Evolutionary conservation across 23 red algal genomes (phyloP).

Genomic region (Gracilaria vermiculophylla): DNA sequence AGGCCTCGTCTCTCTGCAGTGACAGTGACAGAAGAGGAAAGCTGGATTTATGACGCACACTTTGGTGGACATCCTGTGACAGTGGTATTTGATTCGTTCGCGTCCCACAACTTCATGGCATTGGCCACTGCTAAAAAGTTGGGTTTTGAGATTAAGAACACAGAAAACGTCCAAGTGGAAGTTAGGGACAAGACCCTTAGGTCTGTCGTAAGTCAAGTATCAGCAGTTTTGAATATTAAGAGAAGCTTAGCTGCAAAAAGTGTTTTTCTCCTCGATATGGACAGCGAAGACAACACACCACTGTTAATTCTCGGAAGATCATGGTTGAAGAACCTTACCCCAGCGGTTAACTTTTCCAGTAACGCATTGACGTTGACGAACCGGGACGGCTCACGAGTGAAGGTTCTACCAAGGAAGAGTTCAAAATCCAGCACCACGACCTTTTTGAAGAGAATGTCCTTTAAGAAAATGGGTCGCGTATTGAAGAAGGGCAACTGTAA

Average conservation of each 20-base stretch:
- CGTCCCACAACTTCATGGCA: not conserved
- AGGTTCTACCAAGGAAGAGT: not conserved
- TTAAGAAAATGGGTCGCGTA: not conserved
- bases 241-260: not conserved
- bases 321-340: not conserved
- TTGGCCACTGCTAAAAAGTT: not conserved
- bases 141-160: not conserved
- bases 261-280: not conserved
- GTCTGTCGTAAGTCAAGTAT: not conserved
- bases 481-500: not conserved
- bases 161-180: not conserved
- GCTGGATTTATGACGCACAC: conserved; percentile 9
- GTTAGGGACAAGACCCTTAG: not conserved
- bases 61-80: conserved; percentile 10
- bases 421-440: not conserved
- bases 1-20: conserved; percentile 26
- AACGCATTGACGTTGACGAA: not conserved
- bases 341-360: not conserved
- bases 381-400: not conserved
- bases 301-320: conserved; percentile 21
- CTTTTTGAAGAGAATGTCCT: not conserved
- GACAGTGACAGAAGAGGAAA: not conserved
- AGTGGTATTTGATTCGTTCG: conserved; percentile 4
- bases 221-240: not conserved
- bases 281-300: not conserved